A percentile compares a stretch with the other conserved stretches of the same genome.
phyloP scores from a whole-genome alignment of 1,139 yeast species.

The Spencermartinsiella ligniputridi region DNA sequence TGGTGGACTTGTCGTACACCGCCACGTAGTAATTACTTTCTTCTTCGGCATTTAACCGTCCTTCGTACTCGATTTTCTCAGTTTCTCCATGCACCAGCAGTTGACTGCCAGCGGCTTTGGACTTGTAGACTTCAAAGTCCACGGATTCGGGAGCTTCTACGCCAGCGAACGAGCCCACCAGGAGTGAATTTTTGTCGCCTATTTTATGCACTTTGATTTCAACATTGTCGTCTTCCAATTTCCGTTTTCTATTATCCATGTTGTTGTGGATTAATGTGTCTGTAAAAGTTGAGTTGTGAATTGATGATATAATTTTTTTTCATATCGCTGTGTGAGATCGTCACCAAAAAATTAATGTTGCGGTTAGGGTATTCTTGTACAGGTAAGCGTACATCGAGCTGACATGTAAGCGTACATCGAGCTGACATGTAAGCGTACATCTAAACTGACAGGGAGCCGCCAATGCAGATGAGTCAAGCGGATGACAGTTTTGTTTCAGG shows the following conservation, averaged over 20 bases:
- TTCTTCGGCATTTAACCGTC: slow-evolving; percentile 39
- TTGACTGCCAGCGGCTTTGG: slow-evolving; percentile 40
- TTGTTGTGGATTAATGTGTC: not conserved
- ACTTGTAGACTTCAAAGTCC: slow-evolving; percentile 59
- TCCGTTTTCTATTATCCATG: not conserved
- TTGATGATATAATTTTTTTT: too few relatives aligned
- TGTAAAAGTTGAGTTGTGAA: too few relatives aligned
- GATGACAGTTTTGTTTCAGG: too few relatives aligned
- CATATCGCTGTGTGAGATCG: too few relatives aligned
- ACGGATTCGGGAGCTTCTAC: slow-evolving; percentile 56
- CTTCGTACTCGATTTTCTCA: slow-evolving; percentile 67
- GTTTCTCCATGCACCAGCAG: slow-evolving; percentile 73
- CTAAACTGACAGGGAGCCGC: too few relatives aligned
- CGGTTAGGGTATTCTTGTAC: too few relatives aligned
- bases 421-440: too few relatives aligned
- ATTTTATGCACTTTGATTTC: not conserved
- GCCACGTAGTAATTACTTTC: slow-evolving; percentile 53
- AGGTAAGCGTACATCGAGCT: too few relatives aligned
- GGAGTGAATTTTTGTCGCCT: slow-evolving; percentile 3
- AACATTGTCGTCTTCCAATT: not conserved
- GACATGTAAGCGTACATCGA: too few relatives aligned
- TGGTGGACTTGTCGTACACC: slow-evolving; percentile 58
- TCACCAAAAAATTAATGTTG: too few relatives aligned
- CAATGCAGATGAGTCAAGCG: too few relatives aligned
- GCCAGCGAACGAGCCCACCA: slow-evolving; percentile 66